Percentiles rank a stretch among this genome's conserved stretches.
phyloP scores from a whole-genome alignment of 345 rosid species.

The Eutrema yunnanense region DNA sequence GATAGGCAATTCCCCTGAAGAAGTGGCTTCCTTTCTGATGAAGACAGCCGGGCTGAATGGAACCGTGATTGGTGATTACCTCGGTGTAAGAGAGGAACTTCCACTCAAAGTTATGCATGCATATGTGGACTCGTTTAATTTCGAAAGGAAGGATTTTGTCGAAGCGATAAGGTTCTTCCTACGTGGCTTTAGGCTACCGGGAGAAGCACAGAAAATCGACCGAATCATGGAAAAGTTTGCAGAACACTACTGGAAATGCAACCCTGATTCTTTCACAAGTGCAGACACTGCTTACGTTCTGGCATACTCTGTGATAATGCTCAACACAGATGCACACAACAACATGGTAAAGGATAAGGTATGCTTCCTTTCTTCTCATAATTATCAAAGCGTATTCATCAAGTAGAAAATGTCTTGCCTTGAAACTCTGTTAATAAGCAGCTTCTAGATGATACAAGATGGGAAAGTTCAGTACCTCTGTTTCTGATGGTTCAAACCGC shows the following conservation, averaged over 20 bases:
- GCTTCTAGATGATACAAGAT: not conserved
- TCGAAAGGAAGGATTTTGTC: constrained; percentile 69
- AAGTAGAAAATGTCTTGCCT: not conserved
- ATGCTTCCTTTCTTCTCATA: not conserved
- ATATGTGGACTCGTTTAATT: constrained; percentile 86
- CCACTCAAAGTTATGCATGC: constrained; percentile 95
- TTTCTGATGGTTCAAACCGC: not conserved
- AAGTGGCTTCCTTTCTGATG: constrained; percentile 84
- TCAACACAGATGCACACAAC: constrained; percentile 97
- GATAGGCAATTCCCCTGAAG: constrained; percentile 70
- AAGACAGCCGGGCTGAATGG: constrained; percentile 74
- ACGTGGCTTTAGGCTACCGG: constrained; percentile 90
- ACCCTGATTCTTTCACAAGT: constrained; percentile 82
- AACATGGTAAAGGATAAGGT: constrained; percentile 99
- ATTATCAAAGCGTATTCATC: not conserved
- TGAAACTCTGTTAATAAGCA: not conserved
- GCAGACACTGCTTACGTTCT: constrained; percentile 98
- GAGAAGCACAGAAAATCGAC: constrained; percentile 98
- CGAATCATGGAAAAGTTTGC: constrained; percentile 98
- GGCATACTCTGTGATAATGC: constrained; percentile 96
- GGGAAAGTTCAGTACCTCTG: not conserved
- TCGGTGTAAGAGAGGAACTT: constrained; percentile 94
- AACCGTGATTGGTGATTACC: constrained; percentile 86
- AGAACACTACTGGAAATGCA: constrained; percentile 93
- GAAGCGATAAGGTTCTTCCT: constrained; percentile 90